These are phyloP conservation scores for Biscogniauxia marginata DNA, from an alignment of 2,329 filamentous ascomycete species.

Conservation along the genomic window DNA sequence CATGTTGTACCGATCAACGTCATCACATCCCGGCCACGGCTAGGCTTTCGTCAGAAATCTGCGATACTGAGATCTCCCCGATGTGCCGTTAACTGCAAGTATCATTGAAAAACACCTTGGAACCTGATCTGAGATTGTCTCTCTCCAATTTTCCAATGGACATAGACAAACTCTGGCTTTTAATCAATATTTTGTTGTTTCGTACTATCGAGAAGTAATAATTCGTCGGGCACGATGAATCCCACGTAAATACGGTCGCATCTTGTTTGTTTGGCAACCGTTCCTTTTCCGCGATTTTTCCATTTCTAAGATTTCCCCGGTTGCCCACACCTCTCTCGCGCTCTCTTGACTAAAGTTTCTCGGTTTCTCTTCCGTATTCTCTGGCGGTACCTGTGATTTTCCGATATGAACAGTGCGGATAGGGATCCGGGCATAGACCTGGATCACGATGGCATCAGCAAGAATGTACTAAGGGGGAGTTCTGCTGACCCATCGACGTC, in stretches of 20 bases:
- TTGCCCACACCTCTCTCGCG: no score
- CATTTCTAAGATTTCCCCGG: no score
- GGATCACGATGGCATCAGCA: not conserved
- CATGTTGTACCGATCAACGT: not conserved
- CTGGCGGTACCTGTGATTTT: no score
- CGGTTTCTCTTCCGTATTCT: no score
- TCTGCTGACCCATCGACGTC: conserved; percentile 6
- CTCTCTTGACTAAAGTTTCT: no score
- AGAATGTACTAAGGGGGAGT: conserved; percentile 5
- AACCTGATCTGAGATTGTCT: not conserved
- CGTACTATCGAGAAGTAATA: no score
- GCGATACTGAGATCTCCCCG: not conserved
- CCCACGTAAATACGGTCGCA: no score
- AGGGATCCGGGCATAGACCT: not conserved
- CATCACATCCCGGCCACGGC: not conserved
- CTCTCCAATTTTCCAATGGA: not conserved
- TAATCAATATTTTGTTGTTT: no score
- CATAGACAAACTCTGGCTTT: no score
- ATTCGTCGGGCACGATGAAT: no score
- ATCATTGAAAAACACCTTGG: not conserved
- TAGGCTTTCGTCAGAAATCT: not conserved
- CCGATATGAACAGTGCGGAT: not conserved
- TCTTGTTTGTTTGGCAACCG: no score
- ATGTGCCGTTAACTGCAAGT: not conserved
- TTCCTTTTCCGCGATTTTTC: no score